Conservation (phyloP, 441 rosid genomes). For the Populus hybrid region DNA sequence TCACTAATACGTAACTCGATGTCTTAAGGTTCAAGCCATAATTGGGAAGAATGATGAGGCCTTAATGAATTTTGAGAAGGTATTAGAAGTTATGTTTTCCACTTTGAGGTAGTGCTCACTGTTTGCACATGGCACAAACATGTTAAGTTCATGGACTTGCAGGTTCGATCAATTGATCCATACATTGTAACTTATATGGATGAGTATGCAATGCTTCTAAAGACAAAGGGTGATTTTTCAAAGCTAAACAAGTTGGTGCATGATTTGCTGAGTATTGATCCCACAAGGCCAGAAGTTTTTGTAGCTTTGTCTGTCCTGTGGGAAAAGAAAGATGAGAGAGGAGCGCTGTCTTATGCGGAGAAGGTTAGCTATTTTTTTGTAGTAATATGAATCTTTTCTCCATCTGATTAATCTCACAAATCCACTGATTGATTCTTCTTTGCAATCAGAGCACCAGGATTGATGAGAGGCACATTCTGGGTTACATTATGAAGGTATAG, state of each 20-base stretch:
- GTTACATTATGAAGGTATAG: slow-evolving; percentile 87
- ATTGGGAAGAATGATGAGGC: slow-evolving; percentile 93
- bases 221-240: slow-evolving; percentile 72
- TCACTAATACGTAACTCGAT: slow-evolving; percentile 24
- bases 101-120: slow-evolving; percentile 6
- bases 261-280: slow-evolving; percentile 80
- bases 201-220: slow-evolving; percentile 95
- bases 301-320: slow-evolving; percentile 85
- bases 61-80: slow-evolving; percentile 88
- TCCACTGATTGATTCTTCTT: slow-evolving; percentile 14
- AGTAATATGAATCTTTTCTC: background rate
- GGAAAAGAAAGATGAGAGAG: slow-evolving; percentile 87
- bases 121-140: background rate
- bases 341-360: slow-evolving; percentile 82
- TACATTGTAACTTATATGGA: slow-evolving; percentile 84
- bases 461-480: slow-evolving; percentile 91
- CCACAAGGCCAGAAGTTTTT: slow-evolving; percentile 82
- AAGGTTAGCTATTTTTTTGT: slow-evolving; percentile 58
- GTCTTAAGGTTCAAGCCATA: slow-evolving; percentile 85
- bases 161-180: slow-evolving; percentile 96
- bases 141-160: slow-evolving; percentile 24
- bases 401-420: slow-evolving; percentile 23
- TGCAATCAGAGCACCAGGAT: slow-evolving; percentile 74
- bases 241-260: slow-evolving; percentile 88
- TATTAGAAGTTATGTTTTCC: slow-evolving; percentile 25